These are phyloP conservation scores for Colletotrichum godetiae DNA, from an alignment of 2,329 filamentous ascomycete genomes.

Conservation along the genomic window DNA sequence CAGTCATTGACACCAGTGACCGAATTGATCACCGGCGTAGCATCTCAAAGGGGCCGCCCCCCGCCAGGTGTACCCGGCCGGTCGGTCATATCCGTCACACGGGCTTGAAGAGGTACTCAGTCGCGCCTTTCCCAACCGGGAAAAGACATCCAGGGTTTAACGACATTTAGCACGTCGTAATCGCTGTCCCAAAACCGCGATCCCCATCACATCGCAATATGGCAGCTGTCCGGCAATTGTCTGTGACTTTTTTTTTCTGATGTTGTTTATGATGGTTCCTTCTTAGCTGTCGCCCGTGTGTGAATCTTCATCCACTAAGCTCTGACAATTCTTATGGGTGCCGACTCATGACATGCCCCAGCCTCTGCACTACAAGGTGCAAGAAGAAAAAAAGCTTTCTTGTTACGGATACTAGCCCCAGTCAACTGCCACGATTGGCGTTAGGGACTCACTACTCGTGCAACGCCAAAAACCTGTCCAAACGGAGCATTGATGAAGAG, in stretches of 20 bases:
- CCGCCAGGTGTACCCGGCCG: conserved; percentile 25
- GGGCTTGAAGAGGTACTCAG: not conserved
- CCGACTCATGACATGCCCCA: not conserved
- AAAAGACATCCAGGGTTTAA: not conserved
- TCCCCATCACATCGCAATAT: conserved; percentile 18
- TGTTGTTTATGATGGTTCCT: not conserved
- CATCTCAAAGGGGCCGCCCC: not conserved
- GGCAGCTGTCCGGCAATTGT: conserved; percentile 16
- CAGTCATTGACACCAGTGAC: not conserved
- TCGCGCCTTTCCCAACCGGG: not conserved
- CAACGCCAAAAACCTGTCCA: conserved; percentile 13
- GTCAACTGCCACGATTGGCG: conserved; percentile 2
- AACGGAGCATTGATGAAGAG: not conserved
- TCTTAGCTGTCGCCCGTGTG: not conserved
- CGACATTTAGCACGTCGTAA: not conserved
- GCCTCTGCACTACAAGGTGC: not conserved
- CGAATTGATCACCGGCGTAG: not conserved
- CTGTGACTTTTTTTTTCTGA: not conserved
- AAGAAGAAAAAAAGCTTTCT: not conserved
- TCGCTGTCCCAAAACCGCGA: not conserved
- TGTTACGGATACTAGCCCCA: not conserved
- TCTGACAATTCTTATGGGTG: not conserved
- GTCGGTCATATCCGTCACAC: conserved; percentile 25
- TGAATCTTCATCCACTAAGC: not conserved
- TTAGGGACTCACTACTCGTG: conserved; percentile 15